Evolutionary conservation across 1,284 basidiomycete genomes (phyloP).

Genomic region (Veloporphyrellus conicus): DNA sequence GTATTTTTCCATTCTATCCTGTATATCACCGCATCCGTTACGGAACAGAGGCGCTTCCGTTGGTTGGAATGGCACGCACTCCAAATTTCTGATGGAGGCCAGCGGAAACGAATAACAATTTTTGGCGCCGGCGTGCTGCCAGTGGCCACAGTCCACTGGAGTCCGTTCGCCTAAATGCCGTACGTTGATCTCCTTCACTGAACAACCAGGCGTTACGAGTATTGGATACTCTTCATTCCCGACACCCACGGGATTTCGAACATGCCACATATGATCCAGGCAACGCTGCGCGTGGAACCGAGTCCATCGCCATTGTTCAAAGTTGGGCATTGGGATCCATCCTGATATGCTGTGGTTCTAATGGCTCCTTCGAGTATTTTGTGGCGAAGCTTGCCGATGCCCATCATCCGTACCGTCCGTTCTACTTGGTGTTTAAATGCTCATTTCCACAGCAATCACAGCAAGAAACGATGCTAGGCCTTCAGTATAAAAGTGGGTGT

Average conservation of each 20-base stretch:
- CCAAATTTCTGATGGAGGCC: neutral
- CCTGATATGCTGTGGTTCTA: slow-evolving; percentile 23
- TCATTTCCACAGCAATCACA: slow-evolving; percentile 22
- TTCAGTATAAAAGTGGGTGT: slow-evolving; percentile 12
- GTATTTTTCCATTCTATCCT: slow-evolving; percentile 1
- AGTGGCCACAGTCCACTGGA: neutral
- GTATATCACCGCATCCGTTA: slow-evolving; percentile 4
- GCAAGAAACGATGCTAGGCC: slow-evolving; percentile 6
- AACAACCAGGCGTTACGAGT: neutral
- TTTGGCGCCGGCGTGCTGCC: no score
- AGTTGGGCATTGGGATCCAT: slow-evolving; percentile 9
- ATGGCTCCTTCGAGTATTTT: slow-evolving; percentile 1
- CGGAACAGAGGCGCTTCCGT: neutral
- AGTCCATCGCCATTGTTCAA: neutral
- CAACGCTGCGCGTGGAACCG: no score
- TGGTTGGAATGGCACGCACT: neutral
- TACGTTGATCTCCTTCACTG: neutral
- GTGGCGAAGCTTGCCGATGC: neutral
- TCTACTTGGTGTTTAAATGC: slow-evolving; percentile 11
- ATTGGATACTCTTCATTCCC: no score
- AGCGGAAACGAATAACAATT: neutral
- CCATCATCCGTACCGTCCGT: slow-evolving; percentile 12
- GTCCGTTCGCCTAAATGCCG: neutral
- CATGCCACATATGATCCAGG: no score
- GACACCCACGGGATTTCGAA: no score